Evolutionary conservation across 345 rosid genomes (phyloP).

Genomic region (Aethionema arabicum): DNA sequence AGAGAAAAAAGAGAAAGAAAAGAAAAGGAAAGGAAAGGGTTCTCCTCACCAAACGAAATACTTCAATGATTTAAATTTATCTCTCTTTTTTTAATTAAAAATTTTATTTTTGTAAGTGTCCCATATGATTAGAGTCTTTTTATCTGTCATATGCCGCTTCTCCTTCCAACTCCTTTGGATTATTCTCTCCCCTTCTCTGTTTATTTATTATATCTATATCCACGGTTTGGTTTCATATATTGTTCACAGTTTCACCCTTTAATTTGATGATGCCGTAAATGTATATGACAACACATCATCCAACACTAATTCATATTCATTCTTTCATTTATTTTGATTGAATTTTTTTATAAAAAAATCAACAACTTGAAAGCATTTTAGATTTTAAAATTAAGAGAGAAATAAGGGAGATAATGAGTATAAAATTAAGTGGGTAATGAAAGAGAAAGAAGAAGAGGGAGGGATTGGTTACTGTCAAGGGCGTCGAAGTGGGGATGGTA

Average conservation of each 20-base stretch:
- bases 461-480: constrained; percentile 50
- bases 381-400: constrained; percentile 21
- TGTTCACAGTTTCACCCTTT: not conserved
- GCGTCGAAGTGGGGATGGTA: constrained; percentile 33
- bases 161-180: constrained; percentile 41
- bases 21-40: constrained; percentile 1
- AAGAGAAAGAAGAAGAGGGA: constrained; percentile 42
- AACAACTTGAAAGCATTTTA: constrained; percentile 31
- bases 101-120: too few relatives aligned
- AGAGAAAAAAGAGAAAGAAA: constrained; percentile 18
- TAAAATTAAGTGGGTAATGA: constrained; percentile 21
- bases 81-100: constrained; percentile 7
- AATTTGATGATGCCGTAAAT: too few relatives aligned
- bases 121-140: constrained; percentile 39
- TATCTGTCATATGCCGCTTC: constrained; percentile 42
- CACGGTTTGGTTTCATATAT: not conserved
- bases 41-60: constrained; percentile 39
- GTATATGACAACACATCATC: too few relatives aligned
- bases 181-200: constrained; percentile 30
- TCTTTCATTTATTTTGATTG: constrained; percentile 1
- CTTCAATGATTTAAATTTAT: constrained; percentile 27
- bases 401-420: constrained; percentile 22
- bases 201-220: constrained; percentile 27
- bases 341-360: constrained; percentile 1
- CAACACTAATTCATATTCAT: not conserved